Percentiles rank a stretch among this genome's conserved stretches.
phyloP scores from a whole-genome alignment of 768 basidiomycete genomes.

The Agrocybe chaxingu region DNA sequence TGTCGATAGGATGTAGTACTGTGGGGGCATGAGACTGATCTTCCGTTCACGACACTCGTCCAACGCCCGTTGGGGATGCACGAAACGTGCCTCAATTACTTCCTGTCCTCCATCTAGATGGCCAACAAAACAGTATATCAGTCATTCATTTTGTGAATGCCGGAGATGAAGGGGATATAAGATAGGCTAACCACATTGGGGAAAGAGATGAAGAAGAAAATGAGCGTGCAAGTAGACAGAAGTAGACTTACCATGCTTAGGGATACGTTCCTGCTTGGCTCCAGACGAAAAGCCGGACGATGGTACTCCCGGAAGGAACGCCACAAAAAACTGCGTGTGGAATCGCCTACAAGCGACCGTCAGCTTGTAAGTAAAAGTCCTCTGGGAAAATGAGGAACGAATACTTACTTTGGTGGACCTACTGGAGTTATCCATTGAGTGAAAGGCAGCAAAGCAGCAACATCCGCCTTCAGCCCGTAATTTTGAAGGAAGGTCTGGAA shows the following conservation, averaged over 20 bases:
- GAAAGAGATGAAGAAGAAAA: not conserved
- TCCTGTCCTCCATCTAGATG: slow-evolving; percentile 60
- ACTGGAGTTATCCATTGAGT: slow-evolving; percentile 75
- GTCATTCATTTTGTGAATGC: not conserved
- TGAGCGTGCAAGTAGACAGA: not conserved
- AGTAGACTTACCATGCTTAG: slow-evolving; percentile 45
- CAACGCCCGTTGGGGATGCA: slow-evolving; percentile 53
- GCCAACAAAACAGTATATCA: not conserved
- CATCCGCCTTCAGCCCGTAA: slow-evolving; percentile 41
- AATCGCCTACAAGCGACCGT: slow-evolving; percentile 48
- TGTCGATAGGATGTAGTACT: slow-evolving; percentile 67
- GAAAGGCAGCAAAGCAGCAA: slow-evolving; percentile 56
- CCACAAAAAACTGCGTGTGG: slow-evolving; percentile 66
- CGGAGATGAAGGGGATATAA: not conserved
- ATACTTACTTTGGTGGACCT: slow-evolving; percentile 44
- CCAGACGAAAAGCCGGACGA: slow-evolving; percentile 50
- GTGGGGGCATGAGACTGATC: slow-evolving; percentile 70
- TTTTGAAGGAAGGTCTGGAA: slow-evolving; percentile 54
- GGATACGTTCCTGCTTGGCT: slow-evolving; percentile 53
- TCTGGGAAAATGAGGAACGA: not conserved
- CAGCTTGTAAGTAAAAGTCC: not conserved
- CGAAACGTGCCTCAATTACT: slow-evolving; percentile 65
- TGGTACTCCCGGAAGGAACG: slow-evolving; percentile 48
- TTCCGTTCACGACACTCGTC: slow-evolving; percentile 45
- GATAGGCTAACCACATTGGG: not conserved